Percentiles rank a stretch among this genome's conserved stretches.
phyloP scores from a whole-genome alignment of 345 rosid species.

The Lepidium africanum region DNA sequence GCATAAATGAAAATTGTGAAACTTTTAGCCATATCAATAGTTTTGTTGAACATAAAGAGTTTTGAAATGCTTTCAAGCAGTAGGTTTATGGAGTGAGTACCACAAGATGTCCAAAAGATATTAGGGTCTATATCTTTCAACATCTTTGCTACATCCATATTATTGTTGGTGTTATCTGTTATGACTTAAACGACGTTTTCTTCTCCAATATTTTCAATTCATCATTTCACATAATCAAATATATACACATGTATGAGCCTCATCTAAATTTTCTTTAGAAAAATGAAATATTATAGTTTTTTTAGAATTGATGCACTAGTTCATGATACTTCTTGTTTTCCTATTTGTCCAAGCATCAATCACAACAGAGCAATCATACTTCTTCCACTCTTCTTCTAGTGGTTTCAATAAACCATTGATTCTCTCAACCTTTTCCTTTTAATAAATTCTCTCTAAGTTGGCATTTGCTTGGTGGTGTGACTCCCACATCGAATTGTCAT shows the following conservation, averaged over 20 bases:
- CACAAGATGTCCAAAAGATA: background rate
- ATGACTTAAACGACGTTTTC: background rate
- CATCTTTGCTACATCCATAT: background rate
- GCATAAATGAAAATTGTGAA: background rate
- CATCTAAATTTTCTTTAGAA: too few relatives aligned
- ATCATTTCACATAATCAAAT: background rate
- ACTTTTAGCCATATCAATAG: background rate
- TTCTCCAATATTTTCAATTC: background rate
- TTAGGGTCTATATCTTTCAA: background rate
- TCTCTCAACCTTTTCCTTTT: background rate
- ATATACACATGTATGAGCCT: background rate
- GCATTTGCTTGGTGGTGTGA: background rate
- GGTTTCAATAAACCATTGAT: background rate
- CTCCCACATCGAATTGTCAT: background rate
- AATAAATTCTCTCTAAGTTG: background rate
- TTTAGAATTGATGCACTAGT: background rate
- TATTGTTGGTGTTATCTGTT: background rate
- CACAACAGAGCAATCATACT: background rate
- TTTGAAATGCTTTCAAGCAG: background rate
- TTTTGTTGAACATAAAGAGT: background rate
- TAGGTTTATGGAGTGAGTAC: background rate
- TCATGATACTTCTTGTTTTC: constrained; percentile 3
- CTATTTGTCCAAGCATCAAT: background rate
- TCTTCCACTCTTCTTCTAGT: background rate
- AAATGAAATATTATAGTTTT: background rate